Evolutionary conservation across 164 flowering plant genomes (phyloP), one percentile per base, ranked within the genome.

Genomic region (Hamamelis virginiana): DNA sequence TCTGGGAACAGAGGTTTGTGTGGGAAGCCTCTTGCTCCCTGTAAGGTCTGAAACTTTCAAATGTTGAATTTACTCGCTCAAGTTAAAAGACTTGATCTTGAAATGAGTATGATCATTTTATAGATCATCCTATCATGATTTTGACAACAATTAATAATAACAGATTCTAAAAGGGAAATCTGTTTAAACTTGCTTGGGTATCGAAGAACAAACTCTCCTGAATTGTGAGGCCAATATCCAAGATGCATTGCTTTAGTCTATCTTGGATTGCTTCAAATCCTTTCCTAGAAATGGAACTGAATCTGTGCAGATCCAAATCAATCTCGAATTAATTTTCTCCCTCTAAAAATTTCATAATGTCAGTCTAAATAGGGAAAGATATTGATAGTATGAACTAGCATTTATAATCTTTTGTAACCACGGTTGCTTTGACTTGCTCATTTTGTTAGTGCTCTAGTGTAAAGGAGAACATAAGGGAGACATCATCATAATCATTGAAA

Each of bases 231-330:
- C 99, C 99, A 63, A 95, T 77, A 73, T 84, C 85, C 76, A 84
- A 75, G 21, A 81, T 63, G 69, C 97, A 92, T 51, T 62, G 67
- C 87, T 86, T 95, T 51, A 95, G 80, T 68, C 91, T 82, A 69
- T 86, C 95, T 44, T 84, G 78, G 77, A 95, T 92, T 59, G 92
- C 87, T 71, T 84, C 94, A 71, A 91, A 93, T 11, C 99, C 99
- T 81, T 96, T 96, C 75, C 99, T 82, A 25, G 99, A 96, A 60
- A 95, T 91, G 78, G 91, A 92, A 79, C 98, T 83, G 75, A 93
- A 95, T 82, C 99, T 81, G 70, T 96, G 99, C 97, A 96, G 93
- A 72, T 96, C 98, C 66, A 96, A 74, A 71, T 93, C 99, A 61
- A 96, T 91, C 84, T 96, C 99, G 1, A 93, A 86, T 77, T 96